phyloP scores from a whole-genome alignment of 108 stramenopile species.

The Skeletonema potamos region DNA sequence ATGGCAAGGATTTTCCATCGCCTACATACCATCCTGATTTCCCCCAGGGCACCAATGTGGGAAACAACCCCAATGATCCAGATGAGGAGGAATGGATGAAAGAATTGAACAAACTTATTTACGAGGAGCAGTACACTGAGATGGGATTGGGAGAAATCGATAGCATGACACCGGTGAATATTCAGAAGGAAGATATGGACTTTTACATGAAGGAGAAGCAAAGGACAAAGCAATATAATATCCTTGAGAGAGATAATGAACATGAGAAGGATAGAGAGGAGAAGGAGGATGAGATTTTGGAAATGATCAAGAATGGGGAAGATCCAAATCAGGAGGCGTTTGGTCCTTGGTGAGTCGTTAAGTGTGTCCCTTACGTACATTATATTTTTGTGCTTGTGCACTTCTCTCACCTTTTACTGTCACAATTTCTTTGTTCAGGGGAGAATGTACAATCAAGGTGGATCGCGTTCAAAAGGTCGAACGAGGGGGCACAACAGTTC shows the following conservation, averaged over 20 bases:
- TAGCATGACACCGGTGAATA: conserved; percentile 22
- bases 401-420: not conserved
- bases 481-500: conserved; percentile 88
- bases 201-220: conserved; percentile 38
- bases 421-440: conserved; percentile 42
- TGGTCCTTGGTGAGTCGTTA: conserved; percentile 50
- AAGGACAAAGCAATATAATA: conserved; percentile 24
- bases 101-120: conserved; percentile 25
- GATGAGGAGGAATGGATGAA: conserved; percentile 47
- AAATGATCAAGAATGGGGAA: conserved; percentile 47
- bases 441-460: conserved; percentile 77
- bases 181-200: conserved; percentile 40
- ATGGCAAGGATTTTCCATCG: conserved; percentile 29
- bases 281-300: conserved; percentile 44
- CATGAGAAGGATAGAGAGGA: conserved; percentile 47
- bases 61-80: conserved; percentile 29
- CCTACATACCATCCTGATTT: conserved; percentile 40
- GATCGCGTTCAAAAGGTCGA: conserved; percentile 90
- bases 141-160: conserved; percentile 43
- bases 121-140: conserved; percentile 35
- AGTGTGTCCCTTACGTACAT: conserved; percentile 54
- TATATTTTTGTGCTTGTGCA: too few relatives aligned
- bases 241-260: conserved; percentile 31
- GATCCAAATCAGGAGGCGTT: conserved; percentile 53
- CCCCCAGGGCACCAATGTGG: conserved; percentile 21